Evolutionary conservation across 306 rosid genomes (phyloP), one percentile per base, ranked within the genome.

Genomic region (Medicago lupulina): DNA sequence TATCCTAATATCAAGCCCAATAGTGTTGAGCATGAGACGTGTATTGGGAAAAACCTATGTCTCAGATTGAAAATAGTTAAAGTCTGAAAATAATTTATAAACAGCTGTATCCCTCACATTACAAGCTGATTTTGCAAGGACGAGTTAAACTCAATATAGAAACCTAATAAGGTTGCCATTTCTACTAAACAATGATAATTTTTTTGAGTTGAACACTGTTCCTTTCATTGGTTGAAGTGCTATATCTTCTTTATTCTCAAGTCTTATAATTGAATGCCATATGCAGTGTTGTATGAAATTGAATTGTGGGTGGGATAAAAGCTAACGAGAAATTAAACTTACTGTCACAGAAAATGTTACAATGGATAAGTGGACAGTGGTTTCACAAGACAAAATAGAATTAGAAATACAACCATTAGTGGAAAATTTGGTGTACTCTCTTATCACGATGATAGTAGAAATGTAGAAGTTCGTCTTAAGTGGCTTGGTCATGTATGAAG

Each of bases 111-210:
- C 36, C 16, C 16, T 21, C 63, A 4, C 14, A 34, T 57, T 58
- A 58, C 38, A 4, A 58, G n/a, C 64, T 1, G 64, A 5, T 23
- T 58, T 58, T 11, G 8, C 21, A 58, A 21, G 12, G n/a, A 21
- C 12, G 38, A 58, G 16, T 9, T 58, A 13, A 15, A 5, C 23
- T 58, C 64, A 11, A 58, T 23, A 57, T 58, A 23, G 5, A 23
- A 57, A 23, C 36, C 38, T 58, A 23, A 58, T 11, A 58, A 60
- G 60, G 60, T 51, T 80, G 16, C 58, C 23, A 6, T 25, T 78
- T 66, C 39, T 36, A 12, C 68, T 41, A 65, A 57, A 67, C 44
- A 40, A 36, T 55, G 58, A 47, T 59, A 53, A 16, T 46, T 71
- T 18, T 50, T 73, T 13, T 50, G 39, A 67, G 59, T 49, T 61